Base-by-base conservation (phyloP, 108 stramenopile genomes). In the Schizochytrium sp. region DNA sequence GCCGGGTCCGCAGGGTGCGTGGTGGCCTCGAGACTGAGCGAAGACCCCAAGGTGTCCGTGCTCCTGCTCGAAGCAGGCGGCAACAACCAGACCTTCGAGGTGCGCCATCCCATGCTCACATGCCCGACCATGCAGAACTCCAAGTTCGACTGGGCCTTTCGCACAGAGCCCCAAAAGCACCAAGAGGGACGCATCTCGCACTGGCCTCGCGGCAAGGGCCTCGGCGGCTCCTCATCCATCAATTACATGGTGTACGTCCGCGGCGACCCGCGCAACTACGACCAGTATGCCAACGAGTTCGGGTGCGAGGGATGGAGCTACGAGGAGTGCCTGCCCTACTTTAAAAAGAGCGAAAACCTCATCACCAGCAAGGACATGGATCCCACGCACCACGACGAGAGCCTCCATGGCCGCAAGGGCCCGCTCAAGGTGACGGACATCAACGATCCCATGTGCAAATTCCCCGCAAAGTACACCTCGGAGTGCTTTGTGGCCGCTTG, bases 1-100 rank as follows among this genome's bases (percentile, higher is more conserved):
- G 96, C 93, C 5, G 96, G 96, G 12, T 90, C 93, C 5, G 94
- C 94, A 21, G 96, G 96, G 0, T 94, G 94, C 60, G 91, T 96
- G 29, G 88, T 94, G 25, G 96, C 96, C 25, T 90, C 93, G 53
- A 88, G 93, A 41, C 92, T 97, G 63, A 58, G 72, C 19, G 57
- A 87, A 58, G 90, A 90, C 57, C 48, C 72, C n/a, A 87, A 87
- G 43, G 88, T 88, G 60, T 60, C 58, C 34, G 94, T 92, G 18
- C 88, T 94, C 45, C 60, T 92, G 88, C 71, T 94, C 63, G 92
- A 93, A 88, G 93, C 93, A 51, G 93, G 93, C 28, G 76, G 87
- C 58, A 60, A 28, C 23, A 87, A 87, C 25, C 87, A 87, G 87
- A 25, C 14, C 14, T 87, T 53, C 25, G 25, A 53, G 10, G 76